Evolutionary conservation across 2,329 filamentous ascomycete genomes (phyloP).

Genomic region (Phaeosphaeriaceae sp.): DNA sequence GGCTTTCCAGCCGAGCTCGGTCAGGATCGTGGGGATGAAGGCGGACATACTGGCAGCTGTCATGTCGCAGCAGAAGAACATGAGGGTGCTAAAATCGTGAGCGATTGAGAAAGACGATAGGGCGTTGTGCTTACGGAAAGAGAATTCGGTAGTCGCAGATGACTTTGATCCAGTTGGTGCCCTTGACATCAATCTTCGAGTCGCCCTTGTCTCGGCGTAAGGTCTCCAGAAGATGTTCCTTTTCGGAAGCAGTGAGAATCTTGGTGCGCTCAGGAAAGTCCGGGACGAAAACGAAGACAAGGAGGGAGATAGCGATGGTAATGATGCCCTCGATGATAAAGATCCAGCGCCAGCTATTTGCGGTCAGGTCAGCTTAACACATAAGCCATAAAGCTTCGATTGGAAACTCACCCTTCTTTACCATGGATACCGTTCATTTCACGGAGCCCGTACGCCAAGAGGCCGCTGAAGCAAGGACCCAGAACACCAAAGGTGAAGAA

Average conservation of each 20-base stretch:
- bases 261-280: conserved; percentile 59
- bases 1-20: conserved; percentile 41
- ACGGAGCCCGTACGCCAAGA: conserved; percentile 56
- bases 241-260: conserved; percentile 58
- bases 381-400: not conserved
- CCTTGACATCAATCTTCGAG: conserved; percentile 53
- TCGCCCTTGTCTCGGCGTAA: conserved; percentile 55
- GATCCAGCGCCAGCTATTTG: conserved; percentile 49
- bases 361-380: not conserved
- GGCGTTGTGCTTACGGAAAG: conserved; percentile 60
- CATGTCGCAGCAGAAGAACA: conserved; percentile 46
- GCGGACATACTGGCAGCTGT: conserved; percentile 40
- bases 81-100: conserved; percentile 29
- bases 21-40: conserved; percentile 45
- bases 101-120: conserved; percentile 36
- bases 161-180: conserved; percentile 56
- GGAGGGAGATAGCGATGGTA: conserved; percentile 56
- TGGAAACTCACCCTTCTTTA: conserved; percentile 25
- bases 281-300: conserved; percentile 60
- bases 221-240: conserved; percentile 60
- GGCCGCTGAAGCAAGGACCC: conserved; percentile 63
- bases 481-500: conserved; percentile 62
- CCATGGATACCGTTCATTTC: conserved; percentile 37
- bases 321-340: conserved; percentile 68
- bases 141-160: conserved; percentile 64